Evolutionary conservation across 1,139 yeast species (phyloP), one percentile per base, ranked within the genome.

Genomic region (Blastobotrys indianensis): DNA sequence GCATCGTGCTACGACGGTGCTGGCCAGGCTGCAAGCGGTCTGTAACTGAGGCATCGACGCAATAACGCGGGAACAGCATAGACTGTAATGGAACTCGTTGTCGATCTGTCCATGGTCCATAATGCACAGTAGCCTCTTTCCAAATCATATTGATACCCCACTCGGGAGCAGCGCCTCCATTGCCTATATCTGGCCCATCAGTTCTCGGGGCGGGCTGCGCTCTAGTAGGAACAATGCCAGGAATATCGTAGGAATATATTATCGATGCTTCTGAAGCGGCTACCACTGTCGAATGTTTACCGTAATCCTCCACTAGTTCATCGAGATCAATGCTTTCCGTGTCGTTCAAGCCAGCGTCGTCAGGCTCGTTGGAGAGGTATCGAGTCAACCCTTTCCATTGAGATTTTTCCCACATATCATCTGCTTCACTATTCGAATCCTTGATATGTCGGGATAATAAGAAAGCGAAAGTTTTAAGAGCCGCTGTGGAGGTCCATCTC

Each of bases 61-160:
- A 78, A 6, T 80, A 63, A 0, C 76, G 63, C 0, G 98, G 98
- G 51, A 82, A 78, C 35, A 92, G 68, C 67, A 81, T 68, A 8
- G 71, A 66, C 51, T 83, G 92, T 8, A 90, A 59, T 1, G 82
- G 77, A 1, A 73, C 73, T 17, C 95, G 63, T 62, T 92, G 95
- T 39, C 90, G 77, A 51, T 90, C 95, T 0, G 97, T 85, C 97
- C 97, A 90, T 0, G 98, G 95, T 0, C 98, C 98, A 59, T 86
- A 90, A 54, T 83, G 83, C 1, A 87, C 68, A 0, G 86, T 81
- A 0, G 90, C 81, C 51, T 76, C 74, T 1, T 76, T 73, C 4
- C 87, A 57, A 15, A 70, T 72, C 13, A 88, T 47, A 47, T 83
- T 83, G 4, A 82, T 58, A 0, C 90, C 92, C 61, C 76, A 77